A percentile compares a stretch with the other conserved stretches of the same genome.
Conservation (phyloP, 2,329 filamentous ascomycete species). For the Phyllosticta citrichinensis region DNA sequence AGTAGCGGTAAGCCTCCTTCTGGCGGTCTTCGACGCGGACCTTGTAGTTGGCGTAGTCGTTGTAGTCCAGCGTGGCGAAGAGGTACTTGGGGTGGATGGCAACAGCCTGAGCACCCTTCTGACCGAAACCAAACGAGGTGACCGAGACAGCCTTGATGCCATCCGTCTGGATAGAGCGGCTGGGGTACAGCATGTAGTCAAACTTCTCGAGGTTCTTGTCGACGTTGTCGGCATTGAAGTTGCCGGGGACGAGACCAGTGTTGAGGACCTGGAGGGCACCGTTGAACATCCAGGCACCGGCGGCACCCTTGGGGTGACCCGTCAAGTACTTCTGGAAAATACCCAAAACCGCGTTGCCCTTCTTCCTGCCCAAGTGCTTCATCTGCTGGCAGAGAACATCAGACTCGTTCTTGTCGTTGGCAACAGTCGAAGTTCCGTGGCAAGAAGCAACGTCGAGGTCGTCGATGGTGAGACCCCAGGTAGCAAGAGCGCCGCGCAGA, state of each 20-base stretch:
- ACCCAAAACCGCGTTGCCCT: slow-evolving; percentile 91
- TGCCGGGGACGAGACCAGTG: slow-evolving; percentile 85
- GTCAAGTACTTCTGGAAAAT: slow-evolving; percentile 99
- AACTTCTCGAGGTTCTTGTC: slow-evolving; percentile 96
- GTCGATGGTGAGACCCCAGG: slow-evolving; percentile 95
- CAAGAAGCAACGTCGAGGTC: slow-evolving; percentile 93
- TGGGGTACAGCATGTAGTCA: slow-evolving; percentile 95
- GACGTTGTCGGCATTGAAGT: slow-evolving; percentile 93
- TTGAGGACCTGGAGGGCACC: slow-evolving; percentile 93
- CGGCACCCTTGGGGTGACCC: slow-evolving; percentile 97
- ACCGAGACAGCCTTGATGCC: slow-evolving; percentile 98
- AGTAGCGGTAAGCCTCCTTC: slow-evolving; percentile 98
- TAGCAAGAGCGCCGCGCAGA: slow-evolving; percentile 88
- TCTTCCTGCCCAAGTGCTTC: slow-evolving; percentile 84
- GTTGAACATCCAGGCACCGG: slow-evolving; percentile 99
- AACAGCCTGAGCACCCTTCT: slow-evolving; percentile 96
- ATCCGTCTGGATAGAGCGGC: slow-evolving; percentile 89
- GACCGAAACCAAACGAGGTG: slow-evolving; percentile 97
- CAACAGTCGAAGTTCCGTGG: slow-evolving; percentile 97
- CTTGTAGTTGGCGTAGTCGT: slow-evolving; percentile 72
- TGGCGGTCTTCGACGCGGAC: slow-evolving; percentile 84
- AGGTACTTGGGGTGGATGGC: slow-evolving; percentile 96
- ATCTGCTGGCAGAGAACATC: slow-evolving; percentile 95
- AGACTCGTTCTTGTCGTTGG: slow-evolving; percentile 99
- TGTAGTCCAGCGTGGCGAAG: slow-evolving; percentile 83